Evolutionary conservation across 495 filamentous ascomycete genomes (phyloP), one percentile per base, ranked within the genome.

Genomic region (Penicillium salamii): DNA sequence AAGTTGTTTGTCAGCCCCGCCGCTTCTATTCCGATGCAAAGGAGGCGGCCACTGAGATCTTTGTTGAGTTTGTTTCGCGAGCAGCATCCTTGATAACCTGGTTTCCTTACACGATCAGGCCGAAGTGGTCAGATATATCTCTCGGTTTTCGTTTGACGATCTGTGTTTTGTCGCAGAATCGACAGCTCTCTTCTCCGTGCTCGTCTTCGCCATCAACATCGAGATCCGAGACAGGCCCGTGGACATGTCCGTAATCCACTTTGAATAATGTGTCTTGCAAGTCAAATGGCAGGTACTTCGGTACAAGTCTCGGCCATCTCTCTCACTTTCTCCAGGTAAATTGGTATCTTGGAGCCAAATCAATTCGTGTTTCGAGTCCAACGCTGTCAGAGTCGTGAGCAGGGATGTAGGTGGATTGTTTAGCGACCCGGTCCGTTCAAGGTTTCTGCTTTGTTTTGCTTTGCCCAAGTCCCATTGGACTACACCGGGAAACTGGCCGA

Each of bases 21-120:
- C 13, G 69, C 65, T 49, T 79, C 74, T 67, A 75, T 78, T 42
- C 77, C 72, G 42, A 78, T 71, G 36, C 67, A 76, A 3, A 75
- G 49, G 13, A 75, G 52, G 24, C 57, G 3, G 23, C 23, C 23
- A 8, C 23, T 47, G 0, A 50, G 13, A 13, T 60, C 32, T 42
- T n/a, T 21, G 9, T 46, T 50, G 19, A 72, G 31, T n/a, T 50
- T 24, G 46, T 75, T 70, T 28, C 73, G 57, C 5, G 41, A 39
- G 32, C 47, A 13, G 58, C 59, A 51, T 66, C 35, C 34, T 59
- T 74, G 38, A 75, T 67, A 13, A 75, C 67, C 41, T 62, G 54
- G 46, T 70, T 71, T 7, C 59, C 70, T 11, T 67, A 76, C 12
- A 59, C 70, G 49, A 76, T 71, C 3, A 58, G 56, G n/a, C 73